phyloP scores from a whole-genome alignment of 176 grass and related monocot species.

The Carex cristatella region DNA sequence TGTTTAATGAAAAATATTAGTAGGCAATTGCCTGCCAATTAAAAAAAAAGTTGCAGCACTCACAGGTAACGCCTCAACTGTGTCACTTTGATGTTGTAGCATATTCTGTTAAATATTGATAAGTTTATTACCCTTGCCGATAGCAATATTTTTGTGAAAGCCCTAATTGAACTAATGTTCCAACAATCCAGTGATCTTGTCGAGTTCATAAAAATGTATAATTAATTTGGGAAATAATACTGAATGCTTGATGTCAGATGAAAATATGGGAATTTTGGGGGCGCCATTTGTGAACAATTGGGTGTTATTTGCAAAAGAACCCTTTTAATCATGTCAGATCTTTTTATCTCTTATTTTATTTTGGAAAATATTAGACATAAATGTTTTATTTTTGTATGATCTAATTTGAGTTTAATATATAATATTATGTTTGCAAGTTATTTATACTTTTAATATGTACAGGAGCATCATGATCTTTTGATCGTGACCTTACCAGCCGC shows the following conservation, averaged over 20 bases:
- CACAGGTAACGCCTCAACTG: background rate
- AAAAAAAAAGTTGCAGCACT: no score
- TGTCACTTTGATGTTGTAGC: background rate
- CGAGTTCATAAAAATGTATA: background rate
- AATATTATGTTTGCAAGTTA: background rate
- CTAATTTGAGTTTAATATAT: background rate
- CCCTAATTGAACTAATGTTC: background rate
- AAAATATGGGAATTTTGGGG: background rate
- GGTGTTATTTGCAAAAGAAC: background rate
- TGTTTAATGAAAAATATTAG: no score
- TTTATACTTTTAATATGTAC: constrained; percentile 20
- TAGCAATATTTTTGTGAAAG: background rate
- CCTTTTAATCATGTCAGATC: background rate
- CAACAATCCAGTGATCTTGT: background rate
- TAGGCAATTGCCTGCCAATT: no score
- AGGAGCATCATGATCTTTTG: constrained; percentile 97
- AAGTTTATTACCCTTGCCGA: background rate
- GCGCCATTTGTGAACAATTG: background rate
- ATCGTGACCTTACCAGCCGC: constrained; percentile 70
- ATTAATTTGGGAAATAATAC: background rate
- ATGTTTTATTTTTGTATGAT: constrained; percentile 19
- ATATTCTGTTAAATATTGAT: background rate
- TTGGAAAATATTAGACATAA: constrained; percentile 16
- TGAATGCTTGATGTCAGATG: background rate
- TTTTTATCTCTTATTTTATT: background rate